phyloP scores from a whole-genome alignment of 1,284 basidiomycete genomes.

The Athelia psychrophila region DNA sequence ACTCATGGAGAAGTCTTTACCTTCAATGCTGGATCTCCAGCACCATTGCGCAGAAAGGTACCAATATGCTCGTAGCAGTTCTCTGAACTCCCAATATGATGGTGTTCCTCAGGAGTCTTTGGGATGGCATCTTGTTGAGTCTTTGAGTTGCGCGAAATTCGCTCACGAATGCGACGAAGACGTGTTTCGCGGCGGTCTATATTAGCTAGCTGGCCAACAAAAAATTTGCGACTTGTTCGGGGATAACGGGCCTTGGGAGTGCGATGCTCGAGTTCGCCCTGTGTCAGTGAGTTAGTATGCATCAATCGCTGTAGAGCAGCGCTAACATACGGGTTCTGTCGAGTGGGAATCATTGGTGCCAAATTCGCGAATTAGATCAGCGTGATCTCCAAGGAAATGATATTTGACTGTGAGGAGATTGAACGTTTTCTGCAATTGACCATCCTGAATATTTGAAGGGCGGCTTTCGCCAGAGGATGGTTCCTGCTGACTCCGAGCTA shows the following conservation, averaged over 20 bases:
- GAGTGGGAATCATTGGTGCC: conserved; percentile 19
- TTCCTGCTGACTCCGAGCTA: background rate
- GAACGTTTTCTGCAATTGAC: conserved; percentile 12
- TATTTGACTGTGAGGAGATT: conserved; percentile 22
- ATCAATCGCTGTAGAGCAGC: conserved; percentile 13
- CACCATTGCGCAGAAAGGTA: background rate
- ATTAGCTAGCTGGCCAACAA: conserved; percentile 19
- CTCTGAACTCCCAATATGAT: conserved; percentile 18
- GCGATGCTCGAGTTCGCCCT: conserved; percentile 31
- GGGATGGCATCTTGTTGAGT: conserved; percentile 8
- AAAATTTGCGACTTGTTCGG: conserved; percentile 24
- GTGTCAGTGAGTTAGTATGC: background rate
- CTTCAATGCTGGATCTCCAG: conserved; percentile 8
- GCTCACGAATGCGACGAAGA: conserved; percentile 2
- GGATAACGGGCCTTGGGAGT: conserved; percentile 25
- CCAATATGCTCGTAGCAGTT: conserved; percentile 3
- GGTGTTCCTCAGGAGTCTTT: conserved; percentile 11
- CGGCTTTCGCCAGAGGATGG: background rate
- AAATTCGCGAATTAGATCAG: conserved; percentile 6
- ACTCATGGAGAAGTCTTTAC: background rate
- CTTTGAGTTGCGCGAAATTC: background rate
- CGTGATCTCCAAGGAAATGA: conserved; percentile 20
- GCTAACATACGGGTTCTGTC: conserved; percentile 6
- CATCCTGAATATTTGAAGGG: background rate
- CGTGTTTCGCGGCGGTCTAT: conserved; percentile 6